These are phyloP conservation scores for Triangularia setosa DNA, from an alignment of 2,329 filamentous ascomycete species.

Conservation along the genomic window DNA sequence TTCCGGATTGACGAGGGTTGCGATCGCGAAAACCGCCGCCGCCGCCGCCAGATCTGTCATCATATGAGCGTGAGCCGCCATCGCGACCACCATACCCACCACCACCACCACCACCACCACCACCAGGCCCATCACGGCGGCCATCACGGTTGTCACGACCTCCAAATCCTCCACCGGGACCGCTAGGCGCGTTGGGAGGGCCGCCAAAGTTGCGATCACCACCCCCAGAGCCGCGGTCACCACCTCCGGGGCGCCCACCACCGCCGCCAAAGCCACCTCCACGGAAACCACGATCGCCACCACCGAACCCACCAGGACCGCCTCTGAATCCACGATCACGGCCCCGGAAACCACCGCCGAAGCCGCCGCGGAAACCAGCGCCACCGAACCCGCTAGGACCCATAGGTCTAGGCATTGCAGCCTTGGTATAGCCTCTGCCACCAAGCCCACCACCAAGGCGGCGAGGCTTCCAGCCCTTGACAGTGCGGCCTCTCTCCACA, in stretches of 20 bases:
- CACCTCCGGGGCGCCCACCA: slow-evolving; percentile 43
- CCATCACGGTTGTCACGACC: slow-evolving; percentile 52
- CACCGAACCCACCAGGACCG: slow-evolving; percentile 44
- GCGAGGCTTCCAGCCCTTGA: slow-evolving; percentile 88
- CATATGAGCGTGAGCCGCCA: slow-evolving; percentile 39
- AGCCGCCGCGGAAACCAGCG: slow-evolving; percentile 47
- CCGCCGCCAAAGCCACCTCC: slow-evolving; percentile 37
- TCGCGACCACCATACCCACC: slow-evolving; percentile 29
- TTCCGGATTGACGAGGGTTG: slow-evolving; percentile 44
- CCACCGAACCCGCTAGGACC: slow-evolving; percentile 58
- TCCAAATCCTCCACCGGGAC: slow-evolving; percentile 62
- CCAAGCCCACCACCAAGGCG: slow-evolving; percentile 89
- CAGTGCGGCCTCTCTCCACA: slow-evolving; percentile 91
- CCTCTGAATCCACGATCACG: slow-evolving; percentile 43
- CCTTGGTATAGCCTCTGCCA: slow-evolving; percentile 88
- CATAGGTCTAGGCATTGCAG: slow-evolving; percentile 65
- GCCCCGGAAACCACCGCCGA: slow-evolving; percentile 51
- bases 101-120: slow-evolving; percentile 45
- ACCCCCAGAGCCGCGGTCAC: slow-evolving; percentile 36
- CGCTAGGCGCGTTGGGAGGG: slow-evolving; percentile 49
- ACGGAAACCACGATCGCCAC: slow-evolving; percentile 25
- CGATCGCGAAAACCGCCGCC: slow-evolving; percentile 45
- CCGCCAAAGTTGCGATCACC: slow-evolving; percentile 43
- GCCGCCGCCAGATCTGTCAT: slow-evolving; percentile 43
- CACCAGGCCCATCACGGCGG: slow-evolving; percentile 41